phyloP scores from a whole-genome alignment of 2,329 filamentous ascomycete genomes.

The Fusarium sp. region DNA sequence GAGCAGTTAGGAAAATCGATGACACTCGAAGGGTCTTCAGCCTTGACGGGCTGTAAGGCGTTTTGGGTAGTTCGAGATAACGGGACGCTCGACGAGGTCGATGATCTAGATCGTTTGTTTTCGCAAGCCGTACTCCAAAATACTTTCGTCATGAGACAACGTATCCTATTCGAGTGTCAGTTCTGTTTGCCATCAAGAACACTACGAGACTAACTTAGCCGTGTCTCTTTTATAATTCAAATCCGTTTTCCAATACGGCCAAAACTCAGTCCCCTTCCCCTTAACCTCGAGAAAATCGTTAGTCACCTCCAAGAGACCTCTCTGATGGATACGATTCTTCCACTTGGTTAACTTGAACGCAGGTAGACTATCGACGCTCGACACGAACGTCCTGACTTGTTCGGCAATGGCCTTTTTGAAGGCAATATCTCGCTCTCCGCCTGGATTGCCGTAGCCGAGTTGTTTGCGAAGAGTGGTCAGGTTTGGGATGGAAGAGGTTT shows the following conservation, averaged over 20 bases:
- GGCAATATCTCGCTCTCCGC: constrained; percentile 17
- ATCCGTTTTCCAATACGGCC: constrained; percentile 5
- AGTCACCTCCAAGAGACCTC: constrained; percentile 33
- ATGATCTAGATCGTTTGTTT: constrained; percentile 3
- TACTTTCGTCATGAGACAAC: constrained; percentile 21
- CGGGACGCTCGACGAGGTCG: rapidly evolving
- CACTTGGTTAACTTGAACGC: constrained; percentile 25
- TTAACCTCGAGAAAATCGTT: constrained; percentile 28
- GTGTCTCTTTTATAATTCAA: neutral
- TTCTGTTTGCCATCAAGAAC: neutral
- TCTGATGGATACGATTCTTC: constrained; percentile 25
- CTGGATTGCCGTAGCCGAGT: constrained; percentile 32
- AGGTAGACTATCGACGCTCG: neutral
- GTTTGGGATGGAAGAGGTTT: constrained; percentile 13
- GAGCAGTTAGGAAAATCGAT: rapidly evolving
- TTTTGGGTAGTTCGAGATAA: neutral
- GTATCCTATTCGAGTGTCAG: constrained; percentile 11
- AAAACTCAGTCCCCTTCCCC: constrained; percentile 31
- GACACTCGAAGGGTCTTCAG: neutral
- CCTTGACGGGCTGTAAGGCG: rapidly evolving
- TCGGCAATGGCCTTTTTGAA: constrained; percentile 29
- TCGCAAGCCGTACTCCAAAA: constrained; percentile 25
- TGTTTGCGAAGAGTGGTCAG: constrained; percentile 32
- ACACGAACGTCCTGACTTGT: constrained; percentile 18
- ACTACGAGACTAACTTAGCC: constrained; percentile 1